Evolutionary conservation across 805 yeast genomes (phyloP), one percentile per base, ranked within the genome.

Genomic region (Starmerella geochares): DNA sequence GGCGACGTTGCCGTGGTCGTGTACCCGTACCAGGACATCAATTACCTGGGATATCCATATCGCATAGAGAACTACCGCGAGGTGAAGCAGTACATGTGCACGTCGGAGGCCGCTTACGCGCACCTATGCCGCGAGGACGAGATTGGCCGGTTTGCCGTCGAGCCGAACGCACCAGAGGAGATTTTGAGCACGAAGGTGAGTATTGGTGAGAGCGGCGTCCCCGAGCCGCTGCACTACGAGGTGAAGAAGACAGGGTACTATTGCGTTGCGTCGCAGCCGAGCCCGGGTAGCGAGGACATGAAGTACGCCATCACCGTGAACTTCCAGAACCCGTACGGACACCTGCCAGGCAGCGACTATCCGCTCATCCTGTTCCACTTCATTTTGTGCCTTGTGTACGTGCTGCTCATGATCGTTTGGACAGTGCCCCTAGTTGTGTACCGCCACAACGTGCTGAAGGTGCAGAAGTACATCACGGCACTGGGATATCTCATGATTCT

Each of bases 291-390:
- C 16, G 64, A 67, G 10, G 50, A 57, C 20, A 46, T 57, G 49
- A 39, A 71, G 69, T 92, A 81, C 66, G 65, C 72, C 46, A 83
- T 90, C 14, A 66, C 68, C n/a, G 82, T 83, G 39, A 81, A 81
- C 59, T 92, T 86, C 68, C 92, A 86, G 69, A 92, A 88, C 67
- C 84, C 97, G 3, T 92, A 77, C 66, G 98, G 98, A 50, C 77
- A 85, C 52, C 71, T 92, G 50, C 78, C 94, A 28, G 98, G 95
- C 4, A 72, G 88, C 31, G 95, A 92, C 64, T 82, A 86, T 58
- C 95, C 97, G 25, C 86, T 88, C 60, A 73, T 92, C 54, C 86
- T 95, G 10, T 78, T 86, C 23, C 92, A 86, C 64, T 96, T 95
- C 1, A 76, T 84, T 14, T 72, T 86, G 60, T 85, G 96, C 1